Conservation (phyloP, 768 basidiomycete species). For the Dentipellis sp. region DNA sequence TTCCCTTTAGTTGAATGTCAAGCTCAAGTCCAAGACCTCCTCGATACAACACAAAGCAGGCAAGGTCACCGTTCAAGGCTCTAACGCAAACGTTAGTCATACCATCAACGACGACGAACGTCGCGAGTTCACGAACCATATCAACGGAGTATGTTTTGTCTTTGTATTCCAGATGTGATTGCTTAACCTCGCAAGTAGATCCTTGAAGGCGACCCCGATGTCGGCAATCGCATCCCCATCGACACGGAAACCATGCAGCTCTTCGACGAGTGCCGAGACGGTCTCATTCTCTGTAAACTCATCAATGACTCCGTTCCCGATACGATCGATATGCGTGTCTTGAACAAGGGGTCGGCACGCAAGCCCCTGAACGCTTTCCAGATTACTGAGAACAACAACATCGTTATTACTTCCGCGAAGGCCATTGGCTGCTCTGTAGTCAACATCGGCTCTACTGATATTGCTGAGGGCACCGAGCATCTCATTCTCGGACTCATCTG, state of each 20-base stretch:
- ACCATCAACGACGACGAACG: conserved; percentile 97
- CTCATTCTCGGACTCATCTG: conserved; percentile 96
- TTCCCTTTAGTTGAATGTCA: conserved; percentile 62
- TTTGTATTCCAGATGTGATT: neutral
- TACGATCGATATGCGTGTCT: conserved; percentile 96
- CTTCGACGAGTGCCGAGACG: conserved; percentile 95
- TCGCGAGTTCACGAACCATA: conserved; percentile 95
- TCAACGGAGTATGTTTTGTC: conserved; percentile 54
- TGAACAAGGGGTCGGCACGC: conserved; percentile 76
- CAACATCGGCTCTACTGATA: conserved; percentile 91
- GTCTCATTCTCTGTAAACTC: conserved; percentile 93
- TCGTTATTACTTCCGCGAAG: conserved; percentile 96
- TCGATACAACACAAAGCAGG: conserved; percentile 55
- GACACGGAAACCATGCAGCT: conserved; percentile 97
- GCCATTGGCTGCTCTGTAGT: conserved; percentile 98
- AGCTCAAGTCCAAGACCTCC: conserved; percentile 47
- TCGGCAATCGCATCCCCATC: conserved; percentile 78
- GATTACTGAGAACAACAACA: conserved; percentile 99
- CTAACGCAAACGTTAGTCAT: conserved; percentile 92
- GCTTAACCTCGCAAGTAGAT: conserved; percentile 43
- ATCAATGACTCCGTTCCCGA: conserved; percentile 99
- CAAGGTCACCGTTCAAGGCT: conserved; percentile 90
- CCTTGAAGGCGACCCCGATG: conserved; percentile 82
- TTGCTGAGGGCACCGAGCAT: conserved; percentile 91
- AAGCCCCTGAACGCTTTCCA: conserved; percentile 97